phyloP scores from a whole-genome alignment of 2,329 filamentous ascomycete species.

The Blastomyces emzantsi region DNA sequence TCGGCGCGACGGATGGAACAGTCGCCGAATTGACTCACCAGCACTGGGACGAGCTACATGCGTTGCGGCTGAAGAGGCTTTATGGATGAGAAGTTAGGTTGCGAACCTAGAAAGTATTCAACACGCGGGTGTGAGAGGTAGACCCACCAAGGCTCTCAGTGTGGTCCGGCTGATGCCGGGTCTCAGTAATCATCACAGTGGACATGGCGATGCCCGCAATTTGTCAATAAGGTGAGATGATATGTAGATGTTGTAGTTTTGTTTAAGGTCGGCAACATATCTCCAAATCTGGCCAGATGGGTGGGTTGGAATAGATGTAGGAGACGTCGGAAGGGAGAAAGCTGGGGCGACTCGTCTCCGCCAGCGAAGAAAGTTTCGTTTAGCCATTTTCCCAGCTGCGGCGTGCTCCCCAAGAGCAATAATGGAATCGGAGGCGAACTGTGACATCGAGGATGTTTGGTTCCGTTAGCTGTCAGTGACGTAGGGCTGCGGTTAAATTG shows the following conservation, averaged over 20 bases:
- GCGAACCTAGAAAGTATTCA: too few species aligned
- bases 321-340: not conserved
- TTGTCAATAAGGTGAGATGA: not conserved
- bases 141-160: not conserved
- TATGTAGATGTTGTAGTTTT: not conserved
- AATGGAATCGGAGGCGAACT: not conserved
- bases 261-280: not conserved
- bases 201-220: not conserved
- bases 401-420: not conserved
- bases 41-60: not conserved
- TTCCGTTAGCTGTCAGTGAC: not conserved
- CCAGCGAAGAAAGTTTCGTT: not conserved
- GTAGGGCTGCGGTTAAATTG: not conserved
- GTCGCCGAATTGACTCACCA: not conserved
- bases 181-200: not conserved
- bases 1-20: not conserved
- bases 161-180: not conserved
- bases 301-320: not conserved
- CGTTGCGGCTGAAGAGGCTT: not conserved
- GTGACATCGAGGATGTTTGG: not conserved
- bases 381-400: not conserved
- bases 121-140: too few species aligned
- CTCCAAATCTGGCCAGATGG: not conserved
- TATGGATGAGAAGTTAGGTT: not conserved
- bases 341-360: not conserved